A percentile compares a stretch with the other conserved stretches of the same genome.
Evolutionary conservation across 805 yeast species (phyloP).

Genomic region (Starmerella floris): DNA sequence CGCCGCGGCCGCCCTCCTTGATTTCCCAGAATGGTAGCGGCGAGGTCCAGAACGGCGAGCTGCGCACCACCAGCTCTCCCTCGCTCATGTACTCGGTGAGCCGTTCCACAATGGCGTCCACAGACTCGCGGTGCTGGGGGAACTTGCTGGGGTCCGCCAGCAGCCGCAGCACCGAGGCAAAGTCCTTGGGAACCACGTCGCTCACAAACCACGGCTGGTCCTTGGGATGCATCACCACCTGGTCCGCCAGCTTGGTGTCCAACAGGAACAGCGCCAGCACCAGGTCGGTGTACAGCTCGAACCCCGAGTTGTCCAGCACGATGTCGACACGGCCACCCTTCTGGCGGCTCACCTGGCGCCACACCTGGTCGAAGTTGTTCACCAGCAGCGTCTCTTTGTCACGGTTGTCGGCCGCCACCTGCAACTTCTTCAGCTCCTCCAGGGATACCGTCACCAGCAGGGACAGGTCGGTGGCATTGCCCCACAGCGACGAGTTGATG

Average conservation of each 20-base stretch:
- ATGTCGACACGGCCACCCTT: slow-evolving; percentile 50
- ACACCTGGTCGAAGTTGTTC: slow-evolving; percentile 61
- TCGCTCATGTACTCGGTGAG: slow-evolving; percentile 33
- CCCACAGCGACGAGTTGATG: slow-evolving; percentile 86
- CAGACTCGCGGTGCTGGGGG: slow-evolving; percentile 33
- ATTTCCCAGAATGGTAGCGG: slow-evolving; percentile 65
- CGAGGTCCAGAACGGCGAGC: slow-evolving; percentile 78
- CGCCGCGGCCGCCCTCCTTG: slow-evolving; percentile 36
- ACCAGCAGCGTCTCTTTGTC: slow-evolving; percentile 63
- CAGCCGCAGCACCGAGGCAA: slow-evolving; percentile 43
- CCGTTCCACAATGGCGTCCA: slow-evolving; percentile 37
- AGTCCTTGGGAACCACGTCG: slow-evolving; percentile 81
- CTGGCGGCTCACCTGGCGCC: slow-evolving; percentile 31
- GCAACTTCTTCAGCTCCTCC: slow-evolving; percentile 81
- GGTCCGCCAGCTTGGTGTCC: slow-evolving; percentile 51
- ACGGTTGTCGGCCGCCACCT: slow-evolving; percentile 70
- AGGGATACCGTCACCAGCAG: slow-evolving; percentile 55
- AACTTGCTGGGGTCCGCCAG: slow-evolving; percentile 42
- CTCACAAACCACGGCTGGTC: slow-evolving; percentile 95
- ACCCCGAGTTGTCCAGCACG: slow-evolving; percentile 87
- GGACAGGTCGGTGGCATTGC: slow-evolving; percentile 92
- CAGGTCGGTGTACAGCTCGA: slow-evolving; percentile 83
- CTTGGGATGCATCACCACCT: slow-evolving; percentile 74
- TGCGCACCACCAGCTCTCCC: slow-evolving; percentile 40
- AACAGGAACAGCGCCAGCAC: slow-evolving; percentile 51